phyloP scores from a whole-genome alignment of 768 basidiomycete genomes.

The Macrocybe gigantea region DNA sequence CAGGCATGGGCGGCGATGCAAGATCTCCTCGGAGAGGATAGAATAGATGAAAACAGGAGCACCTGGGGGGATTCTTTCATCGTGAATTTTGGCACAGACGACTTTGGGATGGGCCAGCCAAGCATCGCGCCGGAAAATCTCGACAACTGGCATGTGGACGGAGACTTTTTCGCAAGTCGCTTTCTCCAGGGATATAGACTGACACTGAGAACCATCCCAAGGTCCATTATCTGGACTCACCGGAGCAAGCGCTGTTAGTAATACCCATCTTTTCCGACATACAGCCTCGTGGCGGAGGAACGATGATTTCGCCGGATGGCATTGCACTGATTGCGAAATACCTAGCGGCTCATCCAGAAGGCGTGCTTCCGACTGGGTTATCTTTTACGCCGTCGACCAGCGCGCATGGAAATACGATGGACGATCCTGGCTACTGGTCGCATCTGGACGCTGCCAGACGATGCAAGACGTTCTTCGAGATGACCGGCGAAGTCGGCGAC shows the following conservation, averaged over 20 bases:
- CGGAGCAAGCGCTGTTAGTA: slow-evolving; percentile 58
- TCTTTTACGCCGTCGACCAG: slow-evolving; percentile 44
- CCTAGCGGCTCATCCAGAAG: slow-evolving; percentile 46
- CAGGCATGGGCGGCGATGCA: slow-evolving; percentile 58
- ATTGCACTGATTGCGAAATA: slow-evolving; percentile 43
- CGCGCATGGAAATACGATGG: slow-evolving; percentile 22
- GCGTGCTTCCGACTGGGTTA: slow-evolving; percentile 37
- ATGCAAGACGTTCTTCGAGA: slow-evolving; percentile 41
- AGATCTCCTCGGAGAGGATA: slow-evolving; percentile 54
- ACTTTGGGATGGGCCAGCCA: slow-evolving; percentile 25
- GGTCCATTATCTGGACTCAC: slow-evolving; percentile 61
- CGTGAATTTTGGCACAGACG: slow-evolving; percentile 51
- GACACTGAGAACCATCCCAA: slow-evolving; percentile 7
- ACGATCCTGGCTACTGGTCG: slow-evolving; percentile 39
- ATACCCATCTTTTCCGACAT: slow-evolving; percentile 60
- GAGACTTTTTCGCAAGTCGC: slow-evolving; percentile 45
- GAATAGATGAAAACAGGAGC: slow-evolving; percentile 42
- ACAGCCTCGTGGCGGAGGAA: slow-evolving; percentile 47
- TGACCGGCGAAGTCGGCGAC: slow-evolving; percentile 58
- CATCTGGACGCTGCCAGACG: slow-evolving; percentile 36
- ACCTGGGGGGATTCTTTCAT: slow-evolving; percentile 59
- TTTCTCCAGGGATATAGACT: not conserved
- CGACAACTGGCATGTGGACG: slow-evolving; percentile 62
- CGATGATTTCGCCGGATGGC: slow-evolving; percentile 55
- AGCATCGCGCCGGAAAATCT: slow-evolving; percentile 35